Percentiles rank a stretch among this genome's conserved stretches.
These are phyloP conservation scores for Chaetomiaceae sp. DNA, from an alignment of 2,329 filamentous ascomycete genomes.

Conservation along the genomic window DNA sequence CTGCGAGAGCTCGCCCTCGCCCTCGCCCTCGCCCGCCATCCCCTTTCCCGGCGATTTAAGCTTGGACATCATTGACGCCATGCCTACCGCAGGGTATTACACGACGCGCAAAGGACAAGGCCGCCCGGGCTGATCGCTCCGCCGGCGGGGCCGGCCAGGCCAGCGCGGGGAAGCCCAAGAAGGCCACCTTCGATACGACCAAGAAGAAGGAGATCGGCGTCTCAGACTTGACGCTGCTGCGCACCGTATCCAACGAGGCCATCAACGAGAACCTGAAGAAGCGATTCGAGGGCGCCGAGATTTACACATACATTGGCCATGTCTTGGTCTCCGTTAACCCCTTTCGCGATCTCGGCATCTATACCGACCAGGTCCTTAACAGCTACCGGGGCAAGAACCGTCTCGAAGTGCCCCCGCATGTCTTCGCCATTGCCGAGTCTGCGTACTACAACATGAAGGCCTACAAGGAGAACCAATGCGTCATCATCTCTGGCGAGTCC, in stretches of 20 bases:
- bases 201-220: slow-evolving; percentile 99
- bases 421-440: slow-evolving; percentile 94
- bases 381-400: slow-evolving; percentile 97
- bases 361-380: slow-evolving; percentile 88
- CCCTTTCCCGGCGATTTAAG: not conserved
- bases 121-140: slow-evolving; percentile 39
- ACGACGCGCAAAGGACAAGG: slow-evolving; percentile 45
- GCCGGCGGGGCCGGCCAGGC: slow-evolving; percentile 38
- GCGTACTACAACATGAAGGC: slow-evolving; percentile 99
- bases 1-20: not conserved
- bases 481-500: slow-evolving; percentile 98
- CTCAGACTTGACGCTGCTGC: slow-evolving; percentile 93
- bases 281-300: slow-evolving; percentile 93
- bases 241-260: slow-evolving; percentile 97
- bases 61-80: slow-evolving; percentile 11
- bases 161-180: slow-evolving; percentile 67
- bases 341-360: slow-evolving; percentile 95
- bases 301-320: slow-evolving; percentile 99
- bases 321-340: slow-evolving; percentile 98
- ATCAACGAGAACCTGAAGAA: slow-evolving; percentile 99
- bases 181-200: slow-evolving; percentile 89
- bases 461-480: slow-evolving; percentile 97
- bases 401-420: slow-evolving; percentile 89
- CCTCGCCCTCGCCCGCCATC: too few relatives aligned
- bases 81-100: slow-evolving; percentile 41